Evolutionary conservation across 441 rosid genomes (phyloP), one percentile per base, ranked within the genome.

Genomic region (Sinapis alba): DNA sequence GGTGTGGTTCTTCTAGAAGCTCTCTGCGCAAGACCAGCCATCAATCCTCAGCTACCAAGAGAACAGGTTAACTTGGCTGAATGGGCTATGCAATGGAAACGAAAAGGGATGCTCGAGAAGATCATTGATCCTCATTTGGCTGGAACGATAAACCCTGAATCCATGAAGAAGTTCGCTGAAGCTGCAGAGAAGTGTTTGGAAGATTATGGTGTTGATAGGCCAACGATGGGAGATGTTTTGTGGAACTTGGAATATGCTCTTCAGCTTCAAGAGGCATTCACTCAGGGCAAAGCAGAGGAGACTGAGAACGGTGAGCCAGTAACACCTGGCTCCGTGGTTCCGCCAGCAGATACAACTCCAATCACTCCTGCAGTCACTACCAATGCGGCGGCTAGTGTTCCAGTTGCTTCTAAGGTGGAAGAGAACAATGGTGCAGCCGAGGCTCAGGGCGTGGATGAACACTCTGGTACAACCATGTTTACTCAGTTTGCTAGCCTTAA

Each of bases 241-340:
- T 95, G 98, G 98, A 91, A 92, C 67, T 86, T 92, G 85, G 98
- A 95, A 68, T 93, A 90, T 77, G 98, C 97, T 11, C 80, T 95
- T 79, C 99, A 91, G 83, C 88, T 95, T 65, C 97, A 95, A 76
- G 97, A 92, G 79, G 81, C 95, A 2, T 91, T 83, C 76, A 47
- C 89, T 4, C 80, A 81, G 64, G 89, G 88, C 76, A 78, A 56
- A 23, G 90, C 89, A 6, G 97, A 90, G 6, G 94, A 90, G 51
- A 43, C 69, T n/a, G 86, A 69, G 73, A 34, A 78, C 38, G 61
- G 76, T 4, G 50, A 81, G 11, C 32, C 68, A 21, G 78, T 15
- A 26, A 75, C 16, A 73, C 75, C 18, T 36, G 84, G 16, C n/a
- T 79, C 21, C 13, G 77, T 78, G 23, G 77, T 78, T 45, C 67